Evolutionary conservation across 176 grass and related monocot genomes (phyloP), one percentile per base, ranked within the genome.

Genomic region (Pharus latifolius): DNA sequence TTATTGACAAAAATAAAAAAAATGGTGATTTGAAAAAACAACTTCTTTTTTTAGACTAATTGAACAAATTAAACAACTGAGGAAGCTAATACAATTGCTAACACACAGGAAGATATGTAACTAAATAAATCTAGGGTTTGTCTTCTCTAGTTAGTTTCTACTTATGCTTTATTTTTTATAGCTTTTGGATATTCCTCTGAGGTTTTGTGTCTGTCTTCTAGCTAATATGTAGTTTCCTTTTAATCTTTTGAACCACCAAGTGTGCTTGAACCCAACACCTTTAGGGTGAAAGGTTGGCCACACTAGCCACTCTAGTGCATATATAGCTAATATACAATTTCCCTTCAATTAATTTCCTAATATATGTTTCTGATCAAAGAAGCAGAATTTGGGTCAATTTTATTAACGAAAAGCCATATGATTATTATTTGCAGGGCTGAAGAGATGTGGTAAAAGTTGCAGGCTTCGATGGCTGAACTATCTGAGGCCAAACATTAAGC

Each of bases 381-480:
- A n/a, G n/a, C n/a, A n/a, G n/a, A n/a, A n/a, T n/a, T n/a, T n/a
- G n/a, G n/a, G n/a, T n/a, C n/a, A n/a, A n/a, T n/a, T n/a, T n/a
- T n/a, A n/a, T n/a, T n/a, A n/a, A n/a, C n/a, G n/a, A n/a, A 3
- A 25, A 26, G 12, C n/a, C 23, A 40, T 60, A 35, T 35, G 32
- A 38, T 76, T n/a, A 15, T 78, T 77, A 4, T 12, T 69, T 81
- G 16, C 63, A 99, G 95, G 95, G 32, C 23, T 99, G 56, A 94
- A 94, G 72, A 82, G 95, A 48, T 99, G 95, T 1, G 95, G 95
- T 12, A 99, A 99, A 78, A 94, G 95, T 49, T 99, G 90, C 53
- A 85, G 95, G 65, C 65, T 99, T 32, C 88, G 95, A 79, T 99
- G 95, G 95, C 85, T 99, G 19, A 99, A 99, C 73, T 99, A 99